phyloP scores from a whole-genome alignment of 2,329 filamentous ascomycete genomes.

The Fusarium sp. region DNA sequence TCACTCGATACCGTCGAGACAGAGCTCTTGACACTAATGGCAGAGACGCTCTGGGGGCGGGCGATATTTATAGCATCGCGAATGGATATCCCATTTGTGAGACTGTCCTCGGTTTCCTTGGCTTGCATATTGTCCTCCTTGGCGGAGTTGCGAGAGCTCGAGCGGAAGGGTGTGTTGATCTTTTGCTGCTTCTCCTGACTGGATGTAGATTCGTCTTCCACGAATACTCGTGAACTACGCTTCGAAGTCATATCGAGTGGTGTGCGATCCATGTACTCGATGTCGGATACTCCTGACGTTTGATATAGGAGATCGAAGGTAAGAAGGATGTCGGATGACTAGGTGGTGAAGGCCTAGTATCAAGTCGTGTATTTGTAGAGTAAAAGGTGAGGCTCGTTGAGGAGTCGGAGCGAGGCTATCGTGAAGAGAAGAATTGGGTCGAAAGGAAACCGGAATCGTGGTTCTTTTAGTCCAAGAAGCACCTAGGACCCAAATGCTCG shows the following conservation, averaged over 20 bases:
- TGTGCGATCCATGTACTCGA: constrained; percentile 12
- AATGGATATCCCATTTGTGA: constrained; percentile 16
- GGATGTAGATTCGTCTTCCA: constrained; percentile 35
- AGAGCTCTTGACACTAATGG: constrained; percentile 25
- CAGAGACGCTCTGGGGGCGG: constrained; percentile 30
- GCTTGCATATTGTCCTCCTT: constrained; percentile 42
- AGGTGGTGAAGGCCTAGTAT: background rate
- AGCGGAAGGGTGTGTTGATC: constrained; percentile 38
- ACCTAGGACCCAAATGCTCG: constrained; percentile 35
- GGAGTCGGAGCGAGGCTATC: constrained; percentile 22
- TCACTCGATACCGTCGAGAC: constrained; percentile 25
- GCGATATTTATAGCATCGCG: constrained; percentile 29
- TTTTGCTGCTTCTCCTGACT: constrained; percentile 20
- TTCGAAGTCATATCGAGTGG: constrained; percentile 36
- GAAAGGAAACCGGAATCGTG: constrained; percentile 6
- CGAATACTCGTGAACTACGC: constrained; percentile 35
- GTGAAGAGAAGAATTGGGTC: constrained; percentile 23
- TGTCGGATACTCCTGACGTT: background rate
- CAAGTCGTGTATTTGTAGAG: background rate
- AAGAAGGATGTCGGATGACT: constrained; percentile 1
- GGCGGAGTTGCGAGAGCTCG: constrained; percentile 44
- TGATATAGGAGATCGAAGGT: background rate
- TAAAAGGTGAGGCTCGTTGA: constrained; percentile 16
- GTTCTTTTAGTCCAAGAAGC: constrained; percentile 32
- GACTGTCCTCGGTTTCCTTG: constrained; percentile 41